Percentiles rank a stretch among this genome's conserved stretches.
Evolutionary conservation across 495 filamentous ascomycete genomes (phyloP).

Genomic region (Hypomontagnella submonticulosa): DNA sequence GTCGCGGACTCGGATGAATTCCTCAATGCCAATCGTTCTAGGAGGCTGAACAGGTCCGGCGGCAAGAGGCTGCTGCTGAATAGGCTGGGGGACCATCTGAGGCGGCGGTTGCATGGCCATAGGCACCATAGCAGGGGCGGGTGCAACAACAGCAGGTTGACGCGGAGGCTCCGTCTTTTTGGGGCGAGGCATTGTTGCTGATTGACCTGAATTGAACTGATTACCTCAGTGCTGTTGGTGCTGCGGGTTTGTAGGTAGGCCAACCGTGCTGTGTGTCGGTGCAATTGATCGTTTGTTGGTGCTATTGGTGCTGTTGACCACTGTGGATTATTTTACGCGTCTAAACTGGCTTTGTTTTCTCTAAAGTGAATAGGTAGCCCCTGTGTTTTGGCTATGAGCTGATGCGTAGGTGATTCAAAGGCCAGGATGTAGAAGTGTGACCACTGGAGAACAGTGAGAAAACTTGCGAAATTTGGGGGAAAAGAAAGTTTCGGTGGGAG

Average conservation of each 20-base stretch:
- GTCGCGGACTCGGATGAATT: slow-evolving; percentile 62
- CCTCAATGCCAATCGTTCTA: slow-evolving; percentile 58
- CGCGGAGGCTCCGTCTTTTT: slow-evolving; percentile 63
- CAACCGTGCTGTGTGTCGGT: too few relatives aligned
- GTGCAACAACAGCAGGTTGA: slow-evolving; percentile 47
- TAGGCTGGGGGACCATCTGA: slow-evolving; percentile 42
- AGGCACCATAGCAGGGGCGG: slow-evolving; percentile 45
- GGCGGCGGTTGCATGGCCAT: slow-evolving; percentile 43
- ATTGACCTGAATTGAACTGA: neutral
- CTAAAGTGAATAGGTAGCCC: neutral
- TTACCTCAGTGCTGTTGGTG: neutral
- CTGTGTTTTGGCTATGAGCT: slow-evolving; percentile 1
- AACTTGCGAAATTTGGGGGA: slow-evolving; percentile 38
- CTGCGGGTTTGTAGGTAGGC: too few relatives aligned
- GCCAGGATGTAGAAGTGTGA: slow-evolving; percentile 1
- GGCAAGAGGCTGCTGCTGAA: slow-evolving; percentile 46
- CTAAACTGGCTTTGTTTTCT: neutral
- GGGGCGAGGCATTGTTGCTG: slow-evolving; percentile 55
- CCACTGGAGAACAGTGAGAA: slow-evolving; percentile 32
- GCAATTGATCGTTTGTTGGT: neutral
- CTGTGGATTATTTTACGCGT: slow-evolving; percentile 9
- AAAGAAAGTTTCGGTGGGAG: slow-evolving; percentile 48
- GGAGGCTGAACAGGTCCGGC: slow-evolving; percentile 45
- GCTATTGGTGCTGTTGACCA: neutral
- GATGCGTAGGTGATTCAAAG: neutral